Conservation (phyloP, 2,329 filamentous ascomycete genomes). For the Pestalotiopsis sp. region DNA sequence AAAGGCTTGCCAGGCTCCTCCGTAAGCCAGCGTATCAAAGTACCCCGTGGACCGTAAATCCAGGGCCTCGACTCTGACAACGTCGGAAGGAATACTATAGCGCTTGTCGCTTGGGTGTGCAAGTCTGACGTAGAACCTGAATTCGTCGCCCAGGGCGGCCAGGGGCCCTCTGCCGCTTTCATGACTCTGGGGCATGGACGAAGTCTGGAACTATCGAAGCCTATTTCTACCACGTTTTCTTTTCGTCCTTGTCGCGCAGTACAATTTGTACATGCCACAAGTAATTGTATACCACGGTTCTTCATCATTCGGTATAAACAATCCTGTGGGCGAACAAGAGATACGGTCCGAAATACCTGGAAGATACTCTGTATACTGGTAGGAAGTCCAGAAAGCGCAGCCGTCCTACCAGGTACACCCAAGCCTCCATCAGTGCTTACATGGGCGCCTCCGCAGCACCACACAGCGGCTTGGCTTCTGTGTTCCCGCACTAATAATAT, state of each 20-base stretch:
- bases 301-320: too few relatives aligned
- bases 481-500: neutral
- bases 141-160: neutral
- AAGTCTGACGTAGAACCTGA: neutral
- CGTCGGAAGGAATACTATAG: too few relatives aligned
- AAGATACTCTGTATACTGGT: neutral
- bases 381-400: too few relatives aligned
- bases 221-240: neutral
- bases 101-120: neutral
- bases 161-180: neutral
- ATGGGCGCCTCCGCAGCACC: neutral
- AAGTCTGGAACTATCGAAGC: neutral
- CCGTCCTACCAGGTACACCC: neutral
- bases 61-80: too few relatives aligned
- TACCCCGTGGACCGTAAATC: too few relatives aligned
- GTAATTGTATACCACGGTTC: neutral
- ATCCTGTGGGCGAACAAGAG: neutral
- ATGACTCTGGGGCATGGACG: neutral
- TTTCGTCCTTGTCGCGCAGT: too few relatives aligned
- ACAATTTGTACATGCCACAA: neutral
- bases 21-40: too few relatives aligned
- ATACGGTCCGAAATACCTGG: neutral
- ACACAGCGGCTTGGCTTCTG: neutral
- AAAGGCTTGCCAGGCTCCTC: too few relatives aligned
- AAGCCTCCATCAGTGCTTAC: neutral